Evolutionary conservation across 139 green algal species (phyloP).

Genomic region (Penium margaritaceum): DNA sequence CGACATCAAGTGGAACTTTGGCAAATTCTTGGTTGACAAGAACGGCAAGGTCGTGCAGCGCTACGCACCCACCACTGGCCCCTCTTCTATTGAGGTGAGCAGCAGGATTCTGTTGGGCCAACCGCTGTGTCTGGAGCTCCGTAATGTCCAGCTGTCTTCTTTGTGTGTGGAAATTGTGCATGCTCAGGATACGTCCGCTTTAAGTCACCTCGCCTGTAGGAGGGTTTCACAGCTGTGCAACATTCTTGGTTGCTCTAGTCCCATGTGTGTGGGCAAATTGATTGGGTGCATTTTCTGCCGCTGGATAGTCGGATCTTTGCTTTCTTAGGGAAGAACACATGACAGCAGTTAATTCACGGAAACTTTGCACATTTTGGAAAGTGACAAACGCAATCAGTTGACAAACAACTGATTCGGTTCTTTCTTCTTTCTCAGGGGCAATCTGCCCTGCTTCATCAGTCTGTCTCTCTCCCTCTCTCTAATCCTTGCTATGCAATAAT

Average conservation of each 20-base stretch:
- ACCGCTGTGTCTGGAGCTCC: not conserved
- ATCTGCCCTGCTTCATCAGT: slow-evolving; percentile 12
- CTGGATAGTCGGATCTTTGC: not conserved
- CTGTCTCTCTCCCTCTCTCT: not conserved
- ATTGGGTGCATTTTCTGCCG: not conserved
- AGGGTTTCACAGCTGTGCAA: too few species aligned
- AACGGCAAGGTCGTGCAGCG: slow-evolving; percentile 51
- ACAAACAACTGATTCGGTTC: too few species aligned
- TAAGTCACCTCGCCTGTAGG: too few species aligned
- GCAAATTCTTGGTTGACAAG: slow-evolving; percentile 56
- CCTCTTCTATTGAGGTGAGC: slow-evolving; percentile 44
- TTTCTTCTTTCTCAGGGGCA: too few species aligned
- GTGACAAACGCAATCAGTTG: too few species aligned
- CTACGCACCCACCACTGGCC: slow-evolving; percentile 46
- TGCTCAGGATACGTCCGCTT: not conserved
- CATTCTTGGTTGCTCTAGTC: not conserved
- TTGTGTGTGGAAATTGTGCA: not conserved
- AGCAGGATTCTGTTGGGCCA: not conserved
- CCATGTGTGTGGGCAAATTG: too few species aligned
- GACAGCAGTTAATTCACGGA: too few species aligned
- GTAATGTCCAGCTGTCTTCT: not conserved
- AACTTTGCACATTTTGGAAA: not conserved
- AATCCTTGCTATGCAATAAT: too few species aligned
- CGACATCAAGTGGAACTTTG: slow-evolving; percentile 59
- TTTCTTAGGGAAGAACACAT: too few species aligned